A percentile compares a stretch with the other conserved stretches of the same genome.
Conservation (phyloP, 805 yeast genomes). For the Danielozyma ontarioensis region DNA sequence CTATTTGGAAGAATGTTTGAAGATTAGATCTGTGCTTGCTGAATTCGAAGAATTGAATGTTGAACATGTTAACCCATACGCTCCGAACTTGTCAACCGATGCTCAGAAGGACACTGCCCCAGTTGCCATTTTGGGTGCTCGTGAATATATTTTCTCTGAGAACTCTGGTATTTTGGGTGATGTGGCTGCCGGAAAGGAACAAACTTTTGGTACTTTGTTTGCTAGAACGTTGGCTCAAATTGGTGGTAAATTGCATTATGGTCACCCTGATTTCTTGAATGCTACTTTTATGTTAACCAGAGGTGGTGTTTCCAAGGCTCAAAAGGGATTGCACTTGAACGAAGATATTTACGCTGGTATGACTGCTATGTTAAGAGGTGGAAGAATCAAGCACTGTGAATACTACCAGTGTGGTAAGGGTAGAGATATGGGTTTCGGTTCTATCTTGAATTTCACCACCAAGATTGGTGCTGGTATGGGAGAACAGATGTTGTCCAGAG, state of each 20-base stretch:
- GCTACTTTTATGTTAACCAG: constrained; percentile 74
- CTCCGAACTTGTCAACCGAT: constrained; percentile 58
- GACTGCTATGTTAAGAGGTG: constrained; percentile 80
- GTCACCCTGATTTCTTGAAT: constrained; percentile 83
- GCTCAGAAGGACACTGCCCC: constrained; percentile 42
- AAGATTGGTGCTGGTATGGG: constrained; percentile 94
- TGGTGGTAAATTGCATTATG: constrained; percentile 84
- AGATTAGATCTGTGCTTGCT: constrained; percentile 74
- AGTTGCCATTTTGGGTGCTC: constrained; percentile 82
- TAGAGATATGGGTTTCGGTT: constrained; percentile 83
- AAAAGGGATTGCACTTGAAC: constrained; percentile 78
- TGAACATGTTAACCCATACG: constrained; percentile 78
- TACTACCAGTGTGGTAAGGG: constrained; percentile 90
- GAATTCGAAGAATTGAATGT: constrained; percentile 76
- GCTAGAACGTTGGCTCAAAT: constrained; percentile 80
- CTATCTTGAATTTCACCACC: constrained; percentile 79
- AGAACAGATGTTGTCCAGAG: constrained; percentile 82
- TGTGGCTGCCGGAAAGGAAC: constrained; percentile 89
- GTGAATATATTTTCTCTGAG: constrained; percentile 84
- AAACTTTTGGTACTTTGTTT: constrained; percentile 80
- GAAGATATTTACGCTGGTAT: constrained; percentile 89
- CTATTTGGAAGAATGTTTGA: constrained; percentile 79
- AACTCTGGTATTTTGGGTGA: constrained; percentile 83
- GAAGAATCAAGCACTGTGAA: constrained; percentile 83
- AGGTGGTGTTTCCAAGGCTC: constrained; percentile 87